Evolutionary conservation across 1,284 basidiomycete species (phyloP), one percentile per base, ranked within the genome.

Genomic region (Fomes fomentarius): DNA sequence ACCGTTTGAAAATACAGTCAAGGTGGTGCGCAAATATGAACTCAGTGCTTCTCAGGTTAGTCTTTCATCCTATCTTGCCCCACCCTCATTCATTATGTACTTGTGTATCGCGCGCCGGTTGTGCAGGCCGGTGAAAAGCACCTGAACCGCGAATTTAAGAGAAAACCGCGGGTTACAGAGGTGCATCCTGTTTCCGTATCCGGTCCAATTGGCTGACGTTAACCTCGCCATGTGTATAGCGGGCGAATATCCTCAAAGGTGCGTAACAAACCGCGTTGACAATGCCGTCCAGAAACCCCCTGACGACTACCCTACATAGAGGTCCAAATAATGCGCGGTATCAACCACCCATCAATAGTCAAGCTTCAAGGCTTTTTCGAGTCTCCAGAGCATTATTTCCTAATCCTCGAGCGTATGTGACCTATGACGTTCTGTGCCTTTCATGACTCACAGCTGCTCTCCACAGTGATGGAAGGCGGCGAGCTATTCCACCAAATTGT

Each of bases 401-500:
- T 99, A 25, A 85, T 98, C 10, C 80, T 99, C 50, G 97, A 99
- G 75, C 78, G 93, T 93, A 69, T 68, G 88, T 79, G 1, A 51
- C 25, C 10, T 41, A 45, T 43, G 38, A 47, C 37, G 26, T 57
- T 24, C 26, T 52, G 49, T 17, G 22, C 31, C 49, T 26, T 12
- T 38, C 17, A 48, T 30, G 34, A 40, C 39, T 46, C n/a, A 47
- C 44, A 42, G 21, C 3, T 34, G 33, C 10, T 3, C 39, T 52
- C 46, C 52, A 24, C 63, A 94, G 92, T 96, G 37, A 91, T 96
- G 93, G 91, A 93, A 68, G 97, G 97, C 57, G 97, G 97, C 63
- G 97, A 99, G 72, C 82, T 99, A 1, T 99, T 99, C 79, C 96
- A 99, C 72, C 97, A 99, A 72, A 99, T 99, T 66, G 97, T 99